Percentiles rank a stretch among this genome's conserved stretches.
Evolutionary conservation across 306 rosid genomes (phyloP).

Genomic region (Cyclanthera cordifolia): DNA sequence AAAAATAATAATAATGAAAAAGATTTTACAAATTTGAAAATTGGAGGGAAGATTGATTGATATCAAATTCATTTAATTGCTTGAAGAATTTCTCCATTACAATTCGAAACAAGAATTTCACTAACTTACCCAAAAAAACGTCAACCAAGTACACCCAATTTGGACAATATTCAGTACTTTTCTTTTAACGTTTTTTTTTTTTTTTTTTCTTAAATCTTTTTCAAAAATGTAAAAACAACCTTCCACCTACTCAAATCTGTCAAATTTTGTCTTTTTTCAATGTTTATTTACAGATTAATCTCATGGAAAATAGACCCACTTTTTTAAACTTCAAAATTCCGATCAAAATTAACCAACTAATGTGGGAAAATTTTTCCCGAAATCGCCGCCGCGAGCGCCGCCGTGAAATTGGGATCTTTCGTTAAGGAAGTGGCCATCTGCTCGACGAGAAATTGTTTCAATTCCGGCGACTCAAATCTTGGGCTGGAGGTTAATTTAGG

Average conservation of each 20-base stretch:
- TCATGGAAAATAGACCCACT: conserved; percentile 8
- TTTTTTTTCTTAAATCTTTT: neutral
- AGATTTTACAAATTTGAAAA: neutral
- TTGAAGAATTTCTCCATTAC: conserved; percentile 9
- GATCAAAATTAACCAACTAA: neutral
- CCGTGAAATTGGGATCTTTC: conserved; percentile 82
- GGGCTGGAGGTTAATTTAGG: conserved; percentile 33
- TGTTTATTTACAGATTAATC: conserved; percentile 56
- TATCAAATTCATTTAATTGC: neutral
- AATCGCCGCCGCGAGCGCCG: conserved; percentile 85
- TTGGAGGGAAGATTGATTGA: neutral
- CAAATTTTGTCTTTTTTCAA: conserved; percentile 10
- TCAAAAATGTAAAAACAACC: neutral
- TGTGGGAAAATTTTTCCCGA: conserved; percentile 56
- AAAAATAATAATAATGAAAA: too few species aligned
- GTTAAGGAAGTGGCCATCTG: conserved; percentile 95
- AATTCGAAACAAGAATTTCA: neutral
- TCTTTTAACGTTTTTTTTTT: neutral
- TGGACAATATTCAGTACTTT: neutral
- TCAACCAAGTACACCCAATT: neutral
- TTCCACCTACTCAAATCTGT: neutral
- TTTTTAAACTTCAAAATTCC: neutral
- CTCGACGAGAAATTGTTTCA: conserved; percentile 57
- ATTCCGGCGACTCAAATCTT: conserved; percentile 39
- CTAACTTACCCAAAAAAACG: conserved; percentile 5